A percentile compares a stretch with the other conserved stretches of the same genome.
Conservation (phyloP, 805 yeast species). For the Limtongia smithiae region DNA sequence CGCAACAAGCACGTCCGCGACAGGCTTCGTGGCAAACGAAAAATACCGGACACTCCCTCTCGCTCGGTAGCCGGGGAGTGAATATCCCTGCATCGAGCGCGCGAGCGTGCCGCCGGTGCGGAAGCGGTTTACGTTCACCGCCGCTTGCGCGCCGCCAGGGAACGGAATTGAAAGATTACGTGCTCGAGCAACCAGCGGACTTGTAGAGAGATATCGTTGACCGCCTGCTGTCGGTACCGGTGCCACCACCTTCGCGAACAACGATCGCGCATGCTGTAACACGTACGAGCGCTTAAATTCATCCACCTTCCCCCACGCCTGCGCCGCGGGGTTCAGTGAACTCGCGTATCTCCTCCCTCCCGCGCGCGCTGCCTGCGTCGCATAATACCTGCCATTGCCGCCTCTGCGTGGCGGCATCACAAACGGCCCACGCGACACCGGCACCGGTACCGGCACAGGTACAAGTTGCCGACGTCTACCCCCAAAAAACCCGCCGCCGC, state of each 20-base stretch:
- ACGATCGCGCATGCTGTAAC: no score
- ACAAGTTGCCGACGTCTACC: constrained; percentile 19
- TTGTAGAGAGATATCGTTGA: no score
- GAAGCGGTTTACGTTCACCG: constrained; percentile 16
- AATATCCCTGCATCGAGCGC: constrained; percentile 23
- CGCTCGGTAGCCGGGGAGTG: constrained; percentile 24
- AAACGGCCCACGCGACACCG: constrained; percentile 2
- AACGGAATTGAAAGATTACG: not conserved
- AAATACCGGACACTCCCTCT: constrained; percentile 25
- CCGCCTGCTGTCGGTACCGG: no score
- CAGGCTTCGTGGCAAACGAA: constrained; percentile 10
- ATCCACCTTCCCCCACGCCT: no score
- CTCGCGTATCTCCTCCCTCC: constrained; percentile 1
- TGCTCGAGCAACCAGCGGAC: not conserved
- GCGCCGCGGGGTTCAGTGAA: not conserved
- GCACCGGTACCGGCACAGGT: constrained; percentile 24
- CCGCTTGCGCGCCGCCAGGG: not conserved
- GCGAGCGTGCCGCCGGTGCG: constrained; percentile 26
- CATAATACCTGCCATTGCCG: not conserved
- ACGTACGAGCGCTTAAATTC: no score
- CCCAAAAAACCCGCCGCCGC: constrained; percentile 11
- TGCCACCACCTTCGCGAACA: no score
- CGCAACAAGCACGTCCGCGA: constrained; percentile 20
- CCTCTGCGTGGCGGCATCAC: not conserved
- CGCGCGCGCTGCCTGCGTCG: not conserved